Conservation (phyloP, 208 protist species). For the Crithidia bombi region DNA sequence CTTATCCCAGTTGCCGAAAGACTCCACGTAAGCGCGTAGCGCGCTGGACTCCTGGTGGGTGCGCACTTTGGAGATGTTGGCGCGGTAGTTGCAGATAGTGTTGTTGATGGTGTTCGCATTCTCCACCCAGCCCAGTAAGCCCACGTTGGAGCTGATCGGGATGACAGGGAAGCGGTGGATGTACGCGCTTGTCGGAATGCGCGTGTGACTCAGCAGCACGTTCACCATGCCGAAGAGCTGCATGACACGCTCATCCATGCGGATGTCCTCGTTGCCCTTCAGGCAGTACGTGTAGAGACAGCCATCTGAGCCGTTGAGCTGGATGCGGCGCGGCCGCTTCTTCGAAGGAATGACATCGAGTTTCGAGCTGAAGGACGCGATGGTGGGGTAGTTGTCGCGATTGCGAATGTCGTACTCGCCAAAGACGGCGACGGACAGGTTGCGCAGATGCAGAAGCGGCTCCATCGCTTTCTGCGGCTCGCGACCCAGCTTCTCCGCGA, state of each 20-base stretch:
- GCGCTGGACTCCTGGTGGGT: slow-evolving; percentile 87
- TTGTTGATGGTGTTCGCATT: slow-evolving; percentile 98
- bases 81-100: slow-evolving; percentile 98
- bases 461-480: slow-evolving; percentile 95
- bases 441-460: slow-evolving; percentile 91
- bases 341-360: slow-evolving; percentile 99
- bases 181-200: slow-evolving; percentile 74
- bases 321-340: slow-evolving; percentile 98
- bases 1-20: slow-evolving; percentile 90
- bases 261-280: slow-evolving; percentile 98
- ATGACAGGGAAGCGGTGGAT: slow-evolving; percentile 98
- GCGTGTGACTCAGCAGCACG: slow-evolving; percentile 95
- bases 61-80: slow-evolving; percentile 84
- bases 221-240: slow-evolving; percentile 99
- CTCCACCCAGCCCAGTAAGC: slow-evolving; percentile 99
- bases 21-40: slow-evolving; percentile 85
- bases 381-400: slow-evolving; percentile 90
- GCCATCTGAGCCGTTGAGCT: slow-evolving; percentile 96
- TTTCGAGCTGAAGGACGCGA: slow-evolving; percentile 94
- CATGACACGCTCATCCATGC: slow-evolving; percentile 99
- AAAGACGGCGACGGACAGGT: slow-evolving; percentile 98
- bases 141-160: slow-evolving; percentile 98
- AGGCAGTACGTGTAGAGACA: slow-evolving; percentile 97
- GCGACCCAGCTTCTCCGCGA: slow-evolving; percentile 94
- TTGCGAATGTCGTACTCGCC: slow-evolving; percentile 94